Evolutionary conservation across 192 early-diverging fungal genomes (phyloP).

Genomic region (Coemansia sp.): DNA sequence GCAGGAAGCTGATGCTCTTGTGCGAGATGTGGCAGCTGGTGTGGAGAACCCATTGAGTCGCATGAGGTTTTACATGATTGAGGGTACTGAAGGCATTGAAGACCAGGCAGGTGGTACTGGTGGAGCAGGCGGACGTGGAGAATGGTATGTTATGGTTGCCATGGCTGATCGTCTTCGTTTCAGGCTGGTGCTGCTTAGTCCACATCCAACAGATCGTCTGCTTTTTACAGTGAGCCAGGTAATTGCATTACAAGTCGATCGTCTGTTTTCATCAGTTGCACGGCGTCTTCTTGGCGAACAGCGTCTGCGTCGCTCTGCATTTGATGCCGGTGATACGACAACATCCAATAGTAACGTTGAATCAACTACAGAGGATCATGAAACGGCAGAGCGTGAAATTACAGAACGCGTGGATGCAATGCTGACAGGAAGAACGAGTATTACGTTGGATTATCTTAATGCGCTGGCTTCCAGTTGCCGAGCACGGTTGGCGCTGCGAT

Average conservation of each 20-base stretch:
- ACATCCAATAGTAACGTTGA: neutral
- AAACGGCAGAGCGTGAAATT: slow-evolving; percentile 26
- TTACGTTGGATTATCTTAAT: slow-evolving; percentile 50
- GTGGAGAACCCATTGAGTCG: slow-evolving; percentile 28
- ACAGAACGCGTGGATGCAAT: slow-evolving; percentile 41
- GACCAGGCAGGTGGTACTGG: slow-evolving; percentile 18
- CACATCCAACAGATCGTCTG: slow-evolving; percentile 31
- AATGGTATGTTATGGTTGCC: slow-evolving; percentile 53
- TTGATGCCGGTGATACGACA: slow-evolving; percentile 1
- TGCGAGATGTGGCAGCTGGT: slow-evolving; percentile 34
- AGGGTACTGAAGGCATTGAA: slow-evolving; percentile 47
- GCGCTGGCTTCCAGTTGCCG: slow-evolving; percentile 45
- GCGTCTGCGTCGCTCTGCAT: slow-evolving; percentile 11
- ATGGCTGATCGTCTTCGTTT: slow-evolving; percentile 53
- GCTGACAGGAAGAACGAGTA: slow-evolving; percentile 47
- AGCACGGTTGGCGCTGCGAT: slow-evolving; percentile 46
- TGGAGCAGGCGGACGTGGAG: slow-evolving; percentile 13
- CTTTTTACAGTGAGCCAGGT: slow-evolving; percentile 41
- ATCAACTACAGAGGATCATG: neutral
- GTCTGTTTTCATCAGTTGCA: slow-evolving; percentile 48
- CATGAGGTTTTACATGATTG: slow-evolving; percentile 51
- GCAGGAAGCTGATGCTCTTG: slow-evolving; percentile 43
- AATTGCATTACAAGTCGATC: slow-evolving; percentile 47
- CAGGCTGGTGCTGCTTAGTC: slow-evolving; percentile 40
- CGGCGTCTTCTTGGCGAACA: slow-evolving; percentile 32